A percentile compares a stretch with the other conserved stretches of the same genome.
These are phyloP conservation scores for Trichoderma guizhouense DNA, from an alignment of 2,329 filamentous ascomycete species.

Conservation along the genomic window DNA sequence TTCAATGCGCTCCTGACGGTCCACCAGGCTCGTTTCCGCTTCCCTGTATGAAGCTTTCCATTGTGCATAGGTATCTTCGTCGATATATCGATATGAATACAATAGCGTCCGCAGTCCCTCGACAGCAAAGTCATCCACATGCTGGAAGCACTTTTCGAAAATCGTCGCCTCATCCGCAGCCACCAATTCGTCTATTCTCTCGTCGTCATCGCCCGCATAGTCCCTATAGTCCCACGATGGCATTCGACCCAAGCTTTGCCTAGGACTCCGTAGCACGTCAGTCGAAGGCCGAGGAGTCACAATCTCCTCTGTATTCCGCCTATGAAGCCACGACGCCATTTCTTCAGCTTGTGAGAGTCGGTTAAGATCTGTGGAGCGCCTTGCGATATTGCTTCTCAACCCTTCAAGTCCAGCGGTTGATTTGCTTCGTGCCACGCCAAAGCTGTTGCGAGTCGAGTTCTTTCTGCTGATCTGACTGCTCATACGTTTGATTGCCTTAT, in stretches of 20 bases:
- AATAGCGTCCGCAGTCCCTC: slow-evolving; percentile 84
- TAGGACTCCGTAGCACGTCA: slow-evolving; percentile 26
- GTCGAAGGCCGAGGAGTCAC: slow-evolving; percentile 26
- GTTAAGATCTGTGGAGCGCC: slow-evolving; percentile 30
- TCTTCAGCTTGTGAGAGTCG: slow-evolving; percentile 30
- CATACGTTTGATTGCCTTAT: slow-evolving; percentile 34
- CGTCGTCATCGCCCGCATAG: slow-evolving; percentile 49
- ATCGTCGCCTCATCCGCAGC: slow-evolving; percentile 61
- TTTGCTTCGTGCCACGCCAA: slow-evolving; percentile 31
- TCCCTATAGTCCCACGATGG: slow-evolving; percentile 34
- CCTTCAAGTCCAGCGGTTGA: slow-evolving; percentile 29
- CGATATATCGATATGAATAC: slow-evolving; percentile 75
- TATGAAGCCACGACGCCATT: slow-evolving; percentile 24
- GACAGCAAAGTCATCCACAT: slow-evolving; percentile 83
- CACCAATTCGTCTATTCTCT: slow-evolving; percentile 57
- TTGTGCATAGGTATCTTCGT: slow-evolving; percentile 66
- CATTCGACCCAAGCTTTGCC: slow-evolving; percentile 25
- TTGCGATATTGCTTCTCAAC: slow-evolving; percentile 27
- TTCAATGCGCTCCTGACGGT: slow-evolving; percentile 78
- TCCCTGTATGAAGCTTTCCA: slow-evolving; percentile 80
- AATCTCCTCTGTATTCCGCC: slow-evolving; percentile 22
- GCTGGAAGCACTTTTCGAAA: slow-evolving; percentile 83
- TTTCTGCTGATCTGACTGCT: slow-evolving; percentile 35
- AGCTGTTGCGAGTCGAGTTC: slow-evolving; percentile 39
- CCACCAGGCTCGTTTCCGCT: slow-evolving; percentile 76